A percentile compares a stretch with the other conserved stretches of the same genome.
These are phyloP conservation scores for Pichia nanzhaoensis DNA, from an alignment of 805 yeast species.

Conservation along the genomic window DNA sequence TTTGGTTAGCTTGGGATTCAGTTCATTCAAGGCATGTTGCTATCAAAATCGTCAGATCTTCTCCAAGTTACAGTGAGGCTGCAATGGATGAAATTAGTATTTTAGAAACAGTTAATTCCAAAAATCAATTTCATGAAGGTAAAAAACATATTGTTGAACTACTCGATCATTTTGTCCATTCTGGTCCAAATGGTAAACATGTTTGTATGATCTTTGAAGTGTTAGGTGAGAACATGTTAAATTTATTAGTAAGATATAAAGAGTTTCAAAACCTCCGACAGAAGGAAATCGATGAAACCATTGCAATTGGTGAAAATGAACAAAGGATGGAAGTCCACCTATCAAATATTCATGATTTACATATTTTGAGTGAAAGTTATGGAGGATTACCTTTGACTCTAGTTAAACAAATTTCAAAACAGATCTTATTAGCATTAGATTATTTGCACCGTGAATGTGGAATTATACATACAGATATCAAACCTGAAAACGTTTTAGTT, in stretches of 20 bases:
- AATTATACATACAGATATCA: constrained; percentile 66
- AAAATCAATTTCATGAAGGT: constrained; percentile 40
- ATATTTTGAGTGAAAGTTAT: constrained; percentile 33
- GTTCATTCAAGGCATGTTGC: constrained; percentile 44
- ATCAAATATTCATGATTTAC: constrained; percentile 28
- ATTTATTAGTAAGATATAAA: constrained; percentile 43
- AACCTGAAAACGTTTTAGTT: constrained; percentile 63
- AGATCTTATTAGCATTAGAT: constrained; percentile 48
- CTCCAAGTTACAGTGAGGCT: constrained; percentile 49
- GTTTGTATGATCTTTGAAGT: constrained; percentile 64
- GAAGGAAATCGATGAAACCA: constrained; percentile 17
- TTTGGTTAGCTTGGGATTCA: constrained; percentile 52
- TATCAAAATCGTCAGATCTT: constrained; percentile 53
- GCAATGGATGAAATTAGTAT: constrained; percentile 57
- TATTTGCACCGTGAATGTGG: constrained; percentile 57
- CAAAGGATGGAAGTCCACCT: constrained; percentile 15
- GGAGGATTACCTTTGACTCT: constrained; percentile 50
- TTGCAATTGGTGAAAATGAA: constrained; percentile 4
- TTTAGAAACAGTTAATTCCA: constrained; percentile 31
- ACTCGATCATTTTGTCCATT: constrained; percentile 47
- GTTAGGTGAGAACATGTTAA: constrained; percentile 52
- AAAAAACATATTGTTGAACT: constrained; percentile 45
- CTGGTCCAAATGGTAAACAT: constrained; percentile 59
- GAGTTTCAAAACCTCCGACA: constrained; percentile 30
- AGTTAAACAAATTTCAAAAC: constrained; percentile 52